Percentiles rank a stretch among this genome's conserved stretches.
Conservation (phyloP, 345 rosid species). For the Citrus mangshanensis region DNA sequence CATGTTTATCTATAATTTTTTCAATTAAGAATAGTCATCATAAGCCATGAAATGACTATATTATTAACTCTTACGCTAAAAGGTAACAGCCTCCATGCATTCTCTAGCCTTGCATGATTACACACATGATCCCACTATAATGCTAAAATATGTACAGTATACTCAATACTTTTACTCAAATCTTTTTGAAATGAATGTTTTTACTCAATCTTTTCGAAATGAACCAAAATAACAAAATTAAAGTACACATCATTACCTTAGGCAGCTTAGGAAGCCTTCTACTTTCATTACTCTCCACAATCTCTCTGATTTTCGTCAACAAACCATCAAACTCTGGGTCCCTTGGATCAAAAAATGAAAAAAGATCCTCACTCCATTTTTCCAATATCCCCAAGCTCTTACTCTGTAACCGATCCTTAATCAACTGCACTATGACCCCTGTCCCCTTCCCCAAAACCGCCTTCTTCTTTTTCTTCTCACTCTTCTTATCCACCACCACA, state of each 20-base stretch:
- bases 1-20: neutral
- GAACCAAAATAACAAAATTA: neutral
- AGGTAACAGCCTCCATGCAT: neutral
- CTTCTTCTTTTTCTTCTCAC: conserved; percentile 70
- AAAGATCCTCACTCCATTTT: conserved; percentile 42
- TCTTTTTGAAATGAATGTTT: neutral
- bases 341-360: conserved; percentile 44
- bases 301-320: conserved; percentile 56
- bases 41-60: neutral
- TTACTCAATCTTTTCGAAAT: neutral
- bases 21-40: neutral
- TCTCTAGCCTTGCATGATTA: neutral
- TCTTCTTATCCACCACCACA: conserved; percentile 43
- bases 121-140: neutral
- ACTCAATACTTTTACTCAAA: too few relatives aligned
- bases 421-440: conserved; percentile 49
- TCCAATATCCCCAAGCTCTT: conserved; percentile 33
- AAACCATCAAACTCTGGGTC: conserved; percentile 46
- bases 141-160: neutral
- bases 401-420: conserved; percentile 53
- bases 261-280: conserved; percentile 93
- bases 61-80: neutral
- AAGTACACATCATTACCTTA: conserved; percentile 47
- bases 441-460: conserved; percentile 75
- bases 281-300: conserved; percentile 85